A percentile compares a stretch with the other conserved stretches of the same genome.
Evolutionary conservation across 78 protist species (phyloP).

Genomic region (Anaeramoeba flamelloides): DNA sequence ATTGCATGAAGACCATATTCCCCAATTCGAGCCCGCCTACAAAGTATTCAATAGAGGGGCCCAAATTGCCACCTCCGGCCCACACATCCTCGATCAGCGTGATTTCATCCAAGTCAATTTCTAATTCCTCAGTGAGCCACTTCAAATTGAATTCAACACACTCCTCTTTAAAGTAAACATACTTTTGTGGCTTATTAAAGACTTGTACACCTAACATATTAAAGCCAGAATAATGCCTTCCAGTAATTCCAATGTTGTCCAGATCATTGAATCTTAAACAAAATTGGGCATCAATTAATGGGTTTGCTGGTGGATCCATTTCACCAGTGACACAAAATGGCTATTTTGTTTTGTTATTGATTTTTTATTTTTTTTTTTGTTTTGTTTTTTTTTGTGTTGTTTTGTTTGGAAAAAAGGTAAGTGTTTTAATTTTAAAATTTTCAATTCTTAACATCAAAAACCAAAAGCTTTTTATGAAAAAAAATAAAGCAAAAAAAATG

Average conservation of each 20-base stretch:
- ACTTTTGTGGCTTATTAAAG: slow-evolving; percentile 8
- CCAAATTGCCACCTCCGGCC: slow-evolving; percentile 31
- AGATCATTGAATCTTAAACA: slow-evolving; percentile 31
- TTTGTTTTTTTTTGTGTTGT: no score
- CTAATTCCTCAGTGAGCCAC: slow-evolving; percentile 16
- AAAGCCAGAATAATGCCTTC: slow-evolving; percentile 30
- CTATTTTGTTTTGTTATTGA: no score
- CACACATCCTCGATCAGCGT: slow-evolving; percentile 27
- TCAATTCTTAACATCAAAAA: no score
- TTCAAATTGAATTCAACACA: slow-evolving; percentile 15
- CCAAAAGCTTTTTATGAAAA: no score
- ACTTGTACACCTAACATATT: slow-evolving; percentile 23
- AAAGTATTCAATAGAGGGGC: slow-evolving; percentile 33
- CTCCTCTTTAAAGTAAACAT: slow-evolving; percentile 11
- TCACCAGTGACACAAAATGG: slow-evolving; percentile 24
- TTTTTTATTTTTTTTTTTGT: no score
- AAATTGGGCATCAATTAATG: slow-evolving; percentile 24
- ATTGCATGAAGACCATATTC: slow-evolving; percentile 32
- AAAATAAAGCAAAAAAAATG: no score
- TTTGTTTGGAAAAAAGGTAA: no score
- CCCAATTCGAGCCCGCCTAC: slow-evolving; percentile 28
- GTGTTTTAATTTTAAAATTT: no score
- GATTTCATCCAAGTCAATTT: background rate
- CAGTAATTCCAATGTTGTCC: slow-evolving; percentile 27
- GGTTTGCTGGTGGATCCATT: slow-evolving; percentile 23